These are phyloP conservation scores for Claviceps citrina DNA, from an alignment of 2,329 filamentous ascomycete genomes.

Conservation along the genomic window DNA sequence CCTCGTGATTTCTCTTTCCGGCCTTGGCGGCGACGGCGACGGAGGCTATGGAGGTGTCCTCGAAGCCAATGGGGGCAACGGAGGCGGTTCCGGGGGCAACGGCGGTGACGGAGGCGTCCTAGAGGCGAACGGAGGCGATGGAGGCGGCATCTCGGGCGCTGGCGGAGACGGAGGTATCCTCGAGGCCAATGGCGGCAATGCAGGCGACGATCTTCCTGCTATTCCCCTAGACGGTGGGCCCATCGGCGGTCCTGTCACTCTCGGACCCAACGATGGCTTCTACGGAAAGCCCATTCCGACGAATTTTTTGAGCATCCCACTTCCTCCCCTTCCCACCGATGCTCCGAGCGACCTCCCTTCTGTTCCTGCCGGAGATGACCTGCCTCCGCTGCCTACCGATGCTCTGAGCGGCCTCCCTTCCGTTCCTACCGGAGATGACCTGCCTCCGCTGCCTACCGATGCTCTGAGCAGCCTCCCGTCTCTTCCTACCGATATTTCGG, in stretches of 20 bases:
- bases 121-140: no score
- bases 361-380: neutral
- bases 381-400: neutral
- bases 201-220: neutral
- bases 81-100: neutral
- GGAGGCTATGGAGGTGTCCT: neutral
- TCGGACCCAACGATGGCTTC: no score
- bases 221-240: no score
- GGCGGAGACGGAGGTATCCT: neutral
- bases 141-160: no score
- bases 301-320: no score
- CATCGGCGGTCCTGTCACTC: no score
- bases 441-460: neutral
- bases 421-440: neutral
- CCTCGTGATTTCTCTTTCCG: no score
- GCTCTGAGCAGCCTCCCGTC: neutral
- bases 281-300: no score
- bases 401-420: neutral
- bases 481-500: neutral
- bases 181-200: neutral
- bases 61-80: neutral
- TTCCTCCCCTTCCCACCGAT: neutral
- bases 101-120: neutral
- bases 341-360: neutral
- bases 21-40: neutral